Base-by-base conservation (phyloP, 2,329 filamentous ascomycete species). In the Fusarium veterinarium region DNA sequence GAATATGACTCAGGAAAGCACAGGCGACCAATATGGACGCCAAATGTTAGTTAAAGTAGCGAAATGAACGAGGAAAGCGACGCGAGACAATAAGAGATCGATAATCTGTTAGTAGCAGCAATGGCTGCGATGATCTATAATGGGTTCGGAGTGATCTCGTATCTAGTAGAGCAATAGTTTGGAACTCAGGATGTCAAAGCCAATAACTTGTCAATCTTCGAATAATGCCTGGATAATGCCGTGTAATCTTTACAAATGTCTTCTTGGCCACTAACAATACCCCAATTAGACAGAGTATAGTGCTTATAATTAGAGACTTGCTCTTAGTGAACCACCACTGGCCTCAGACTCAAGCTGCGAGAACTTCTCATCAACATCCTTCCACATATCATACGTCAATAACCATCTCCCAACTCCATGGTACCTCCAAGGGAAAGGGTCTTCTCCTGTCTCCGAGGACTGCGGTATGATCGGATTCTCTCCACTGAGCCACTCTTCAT, bases 381-480 rank as follows among this genome's bases (percentile, higher is more conserved):
- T 75, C 76, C 77, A 79, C 74, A 83, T 80, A 31, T 84, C 80
- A 48, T 84, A 83, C 1, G 81, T 83, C 61, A 84, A 63, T 20
- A 84, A 49, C 82, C 82, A 84, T 11, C 81, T 74, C 0, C 76
- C 82, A 20, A 84, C 82, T 4, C 82, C 82, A 41, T 82, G 69
- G 19, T 80, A 81, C 28, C 82, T 79, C 82, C 82, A 84, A 1
- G 82, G 82, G 40, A 84, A 81, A 1, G 82, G 82, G 52, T 84
- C 82, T 1, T 82, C 80, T 9, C 82, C 82, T 2, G 82, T 82
- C 59, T 82, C 81, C 14, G 69, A 61, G 0, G 69, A 75, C 20
- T 55, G 61, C 0, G 76, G 75, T 19, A 81, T 33, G 2, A 25
- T 8, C 1, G 58, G 58, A 10, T 61, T 61, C 20, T 61, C 38